phyloP scores from a whole-genome alignment of 1,284 basidiomycete species.

The Trametes hirsuta region DNA sequence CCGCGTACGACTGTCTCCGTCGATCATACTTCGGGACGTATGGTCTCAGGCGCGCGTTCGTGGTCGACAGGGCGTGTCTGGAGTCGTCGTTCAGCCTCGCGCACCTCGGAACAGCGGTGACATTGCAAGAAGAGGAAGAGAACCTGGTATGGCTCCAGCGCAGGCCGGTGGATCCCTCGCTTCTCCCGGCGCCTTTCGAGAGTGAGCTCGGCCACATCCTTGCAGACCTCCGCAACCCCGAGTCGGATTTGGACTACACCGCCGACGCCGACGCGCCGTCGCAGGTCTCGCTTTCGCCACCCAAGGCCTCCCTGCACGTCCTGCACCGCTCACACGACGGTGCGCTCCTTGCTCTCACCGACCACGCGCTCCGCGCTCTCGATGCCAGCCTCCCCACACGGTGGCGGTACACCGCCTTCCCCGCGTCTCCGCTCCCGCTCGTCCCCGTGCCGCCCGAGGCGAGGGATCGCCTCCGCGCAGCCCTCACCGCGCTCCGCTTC shows the following conservation, averaged over 20 bases:
- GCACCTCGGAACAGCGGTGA: conserved; percentile 6
- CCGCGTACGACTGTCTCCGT: conserved; percentile 11
- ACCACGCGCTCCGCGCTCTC: neutral
- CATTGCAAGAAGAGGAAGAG: neutral
- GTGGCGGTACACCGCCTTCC: conserved; percentile 62
- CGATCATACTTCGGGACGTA: conserved; percentile 15
- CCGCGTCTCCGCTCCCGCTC: conserved; percentile 47
- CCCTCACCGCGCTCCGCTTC: conserved; percentile 56
- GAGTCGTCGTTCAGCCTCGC: conserved; percentile 12
- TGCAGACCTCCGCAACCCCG: neutral
- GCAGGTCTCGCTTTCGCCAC: neutral
- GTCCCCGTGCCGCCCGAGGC: conserved; percentile 57
- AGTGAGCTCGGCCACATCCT: neutral
- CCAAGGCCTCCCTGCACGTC: neutral
- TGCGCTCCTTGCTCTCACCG: conserved; percentile 4
- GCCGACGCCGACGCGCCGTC: neutral
- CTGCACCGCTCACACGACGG: conserved; percentile 3
- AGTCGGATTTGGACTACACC: neutral
- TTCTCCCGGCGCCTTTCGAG: neutral
- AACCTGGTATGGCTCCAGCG: conserved; percentile 11
- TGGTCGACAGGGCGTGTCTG: conserved; percentile 10
- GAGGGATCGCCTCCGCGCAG: conserved; percentile 48
- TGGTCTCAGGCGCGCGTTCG: conserved; percentile 13
- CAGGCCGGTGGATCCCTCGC: neutral
- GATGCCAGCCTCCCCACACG: conserved; percentile 50